Percentiles rank a stretch among this genome's conserved stretches.
These are phyloP conservation scores for Sextonia rubra DNA, from an alignment of 164 flowering plant species.

Conservation along the genomic window DNA sequence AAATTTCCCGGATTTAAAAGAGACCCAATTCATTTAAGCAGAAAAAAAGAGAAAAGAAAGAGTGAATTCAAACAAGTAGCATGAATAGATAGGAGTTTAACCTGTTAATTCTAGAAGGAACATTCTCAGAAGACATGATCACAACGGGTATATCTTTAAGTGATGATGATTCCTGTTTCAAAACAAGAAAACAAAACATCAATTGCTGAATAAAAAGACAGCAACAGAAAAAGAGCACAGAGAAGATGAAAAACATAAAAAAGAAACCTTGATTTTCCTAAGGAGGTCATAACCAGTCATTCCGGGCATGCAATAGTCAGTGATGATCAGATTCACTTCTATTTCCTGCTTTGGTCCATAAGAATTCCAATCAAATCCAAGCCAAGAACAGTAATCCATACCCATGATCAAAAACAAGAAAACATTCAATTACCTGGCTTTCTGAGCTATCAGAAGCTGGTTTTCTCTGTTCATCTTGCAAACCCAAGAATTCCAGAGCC, in stretches of 20 bases:
- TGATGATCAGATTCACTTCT: conserved; percentile 82
- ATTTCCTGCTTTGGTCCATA: conserved; percentile 25
- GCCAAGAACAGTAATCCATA: neutral
- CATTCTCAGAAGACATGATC: conserved; percentile 78
- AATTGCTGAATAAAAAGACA: neutral
- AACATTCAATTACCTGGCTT: neutral
- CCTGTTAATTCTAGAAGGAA: conserved; percentile 73
- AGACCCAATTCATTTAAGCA: neutral
- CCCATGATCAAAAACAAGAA: neutral
- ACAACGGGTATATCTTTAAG: conserved; percentile 77
- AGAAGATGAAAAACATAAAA: neutral
- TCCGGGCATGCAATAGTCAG: conserved; percentile 97
- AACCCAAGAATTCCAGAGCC: conserved; percentile 78
- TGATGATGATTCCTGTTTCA: conserved; percentile 55
- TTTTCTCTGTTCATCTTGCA: conserved; percentile 46
- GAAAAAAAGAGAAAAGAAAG: neutral
- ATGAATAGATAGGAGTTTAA: conserved; percentile 15
- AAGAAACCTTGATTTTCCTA: conserved; percentile 73
- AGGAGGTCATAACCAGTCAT: conserved; percentile 94
- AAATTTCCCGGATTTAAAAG: too few relatives aligned
- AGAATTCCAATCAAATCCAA: neutral
- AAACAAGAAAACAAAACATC: neutral
- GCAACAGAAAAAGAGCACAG: neutral
- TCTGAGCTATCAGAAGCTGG: conserved; percentile 15
- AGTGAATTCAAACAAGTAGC: neutral